Conservation (phyloP, 768 basidiomycete genomes). For the Amanita phalloides region DNA sequence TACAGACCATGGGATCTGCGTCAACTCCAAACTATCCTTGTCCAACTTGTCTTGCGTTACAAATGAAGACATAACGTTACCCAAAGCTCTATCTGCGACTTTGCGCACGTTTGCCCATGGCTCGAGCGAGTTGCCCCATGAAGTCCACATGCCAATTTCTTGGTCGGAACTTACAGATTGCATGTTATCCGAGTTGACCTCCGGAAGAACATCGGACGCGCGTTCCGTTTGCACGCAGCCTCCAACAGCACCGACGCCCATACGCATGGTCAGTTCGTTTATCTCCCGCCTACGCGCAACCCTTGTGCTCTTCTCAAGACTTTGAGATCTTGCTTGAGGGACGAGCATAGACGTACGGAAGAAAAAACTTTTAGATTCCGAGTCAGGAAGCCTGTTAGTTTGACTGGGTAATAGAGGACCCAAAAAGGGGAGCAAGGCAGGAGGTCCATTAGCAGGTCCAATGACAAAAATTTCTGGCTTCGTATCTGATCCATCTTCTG, state of each 20-base stretch:
- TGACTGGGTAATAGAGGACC: conserved; percentile 10
- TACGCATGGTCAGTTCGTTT: conserved; percentile 76
- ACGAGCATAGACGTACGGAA: conserved; percentile 66
- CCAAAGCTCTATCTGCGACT: conserved; percentile 70
- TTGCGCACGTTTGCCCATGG: conserved; percentile 59
- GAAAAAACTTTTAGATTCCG: conserved; percentile 26
- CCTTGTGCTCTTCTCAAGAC: conserved; percentile 45
- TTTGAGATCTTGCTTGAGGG: conserved; percentile 44
- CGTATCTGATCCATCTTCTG: conserved; percentile 17
- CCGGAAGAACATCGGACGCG: conserved; percentile 15
- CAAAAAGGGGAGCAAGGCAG: conserved; percentile 24
- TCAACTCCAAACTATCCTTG: conserved; percentile 41
- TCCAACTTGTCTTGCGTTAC: conserved; percentile 13
- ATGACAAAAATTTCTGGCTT: conserved; percentile 41
- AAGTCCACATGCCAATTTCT: conserved; percentile 33
- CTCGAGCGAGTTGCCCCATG: conserved; percentile 65
- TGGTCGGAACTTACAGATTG: conserved; percentile 5
- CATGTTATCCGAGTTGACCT: neutral
- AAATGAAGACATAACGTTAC: conserved; percentile 39
- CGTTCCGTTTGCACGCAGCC: conserved; percentile 41
- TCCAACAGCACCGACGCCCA: conserved; percentile 70
- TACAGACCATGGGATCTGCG: conserved; percentile 54
- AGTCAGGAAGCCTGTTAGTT: conserved; percentile 14
- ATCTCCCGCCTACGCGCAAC: conserved; percentile 58
- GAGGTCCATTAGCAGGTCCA: conserved; percentile 26